A percentile compares a stretch with the other conserved stretches of the same genome.
These are phyloP conservation scores for Mortierella polycephala DNA, from an alignment of 371 early-diverging fungal species.

Conservation along the genomic window DNA sequence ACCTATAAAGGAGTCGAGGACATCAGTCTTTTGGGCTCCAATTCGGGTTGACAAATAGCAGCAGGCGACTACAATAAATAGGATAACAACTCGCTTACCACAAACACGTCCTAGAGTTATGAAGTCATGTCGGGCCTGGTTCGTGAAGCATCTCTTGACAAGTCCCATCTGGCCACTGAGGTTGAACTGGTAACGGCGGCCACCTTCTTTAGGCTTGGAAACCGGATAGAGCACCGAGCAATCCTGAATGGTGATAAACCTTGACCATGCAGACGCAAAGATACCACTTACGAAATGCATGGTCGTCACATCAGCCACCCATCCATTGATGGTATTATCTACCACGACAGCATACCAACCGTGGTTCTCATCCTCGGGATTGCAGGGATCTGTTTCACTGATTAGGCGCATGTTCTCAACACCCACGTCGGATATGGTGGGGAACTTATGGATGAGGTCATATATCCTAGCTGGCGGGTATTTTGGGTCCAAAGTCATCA, in stretches of 20 bases:
- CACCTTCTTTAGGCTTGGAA: constrained; percentile 41
- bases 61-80: too few species aligned
- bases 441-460: constrained; percentile 40
- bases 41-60: too few species aligned
- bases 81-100: constrained; percentile 14
- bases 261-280: constrained; percentile 36
- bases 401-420: constrained; percentile 47
- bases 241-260: constrained; percentile 52
- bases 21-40: too few species aligned
- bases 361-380: constrained; percentile 42
- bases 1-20: constrained; percentile 5
- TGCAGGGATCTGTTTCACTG: constrained; percentile 18
- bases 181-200: constrained; percentile 52
- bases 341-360: constrained; percentile 45
- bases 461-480: constrained; percentile 47
- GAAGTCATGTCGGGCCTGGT: constrained; percentile 50
- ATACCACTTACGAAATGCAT: constrained; percentile 44
- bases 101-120: constrained; percentile 48
- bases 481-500: constrained; percentile 48
- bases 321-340: constrained; percentile 36
- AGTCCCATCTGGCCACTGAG: constrained; percentile 53
- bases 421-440: constrained; percentile 40
- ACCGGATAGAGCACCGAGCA: constrained; percentile 46
- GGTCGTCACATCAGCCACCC: constrained; percentile 53
- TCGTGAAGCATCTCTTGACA: constrained; percentile 50